Conservation (phyloP, 257 asterid species). For the Cynanchum wilfordii region DNA sequence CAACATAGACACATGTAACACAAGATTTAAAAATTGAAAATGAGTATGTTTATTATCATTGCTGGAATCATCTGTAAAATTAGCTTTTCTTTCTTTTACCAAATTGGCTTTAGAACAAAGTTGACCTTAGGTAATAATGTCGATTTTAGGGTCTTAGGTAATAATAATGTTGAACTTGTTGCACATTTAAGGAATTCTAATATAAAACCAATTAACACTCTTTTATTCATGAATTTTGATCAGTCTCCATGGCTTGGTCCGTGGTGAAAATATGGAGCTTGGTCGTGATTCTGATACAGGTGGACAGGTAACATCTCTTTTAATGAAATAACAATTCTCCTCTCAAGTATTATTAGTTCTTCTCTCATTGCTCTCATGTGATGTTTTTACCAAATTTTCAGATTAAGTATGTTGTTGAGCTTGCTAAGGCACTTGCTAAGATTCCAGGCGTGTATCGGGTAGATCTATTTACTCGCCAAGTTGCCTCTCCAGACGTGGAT, state of each 20-base stretch:
- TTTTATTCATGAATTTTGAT: constrained; percentile 16
- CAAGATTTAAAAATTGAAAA: not conserved
- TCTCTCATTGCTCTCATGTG: constrained; percentile 12
- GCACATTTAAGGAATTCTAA: not conserved
- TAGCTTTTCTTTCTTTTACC: not conserved
- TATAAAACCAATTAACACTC: not conserved
- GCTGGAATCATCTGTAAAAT: not conserved
- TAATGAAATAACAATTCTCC: not conserved
- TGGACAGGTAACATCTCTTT: constrained; percentile 52
- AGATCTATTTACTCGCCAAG: constrained; percentile 73
- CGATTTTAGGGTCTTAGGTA: not conserved
- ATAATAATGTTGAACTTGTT: too few relatives aligned
- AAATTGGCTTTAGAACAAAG: not conserved
- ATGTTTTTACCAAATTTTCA: constrained; percentile 26
- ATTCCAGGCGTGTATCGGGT: constrained; percentile 79
- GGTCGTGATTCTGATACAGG: constrained; percentile 93
- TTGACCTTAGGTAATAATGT: not conserved
- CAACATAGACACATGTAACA: not conserved
- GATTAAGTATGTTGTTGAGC: constrained; percentile 78
- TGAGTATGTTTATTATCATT: not conserved
- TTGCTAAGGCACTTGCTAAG: constrained; percentile 72
- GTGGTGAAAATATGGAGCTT: constrained; percentile 92
- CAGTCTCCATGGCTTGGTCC: constrained; percentile 78
- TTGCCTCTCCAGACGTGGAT: constrained; percentile 76
- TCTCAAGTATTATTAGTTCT: not conserved